A percentile compares a stretch with the other conserved stretches of the same genome.
Evolutionary conservation across 345 rosid genomes (phyloP).

Genomic region (Orychophragmus violaceus): DNA sequence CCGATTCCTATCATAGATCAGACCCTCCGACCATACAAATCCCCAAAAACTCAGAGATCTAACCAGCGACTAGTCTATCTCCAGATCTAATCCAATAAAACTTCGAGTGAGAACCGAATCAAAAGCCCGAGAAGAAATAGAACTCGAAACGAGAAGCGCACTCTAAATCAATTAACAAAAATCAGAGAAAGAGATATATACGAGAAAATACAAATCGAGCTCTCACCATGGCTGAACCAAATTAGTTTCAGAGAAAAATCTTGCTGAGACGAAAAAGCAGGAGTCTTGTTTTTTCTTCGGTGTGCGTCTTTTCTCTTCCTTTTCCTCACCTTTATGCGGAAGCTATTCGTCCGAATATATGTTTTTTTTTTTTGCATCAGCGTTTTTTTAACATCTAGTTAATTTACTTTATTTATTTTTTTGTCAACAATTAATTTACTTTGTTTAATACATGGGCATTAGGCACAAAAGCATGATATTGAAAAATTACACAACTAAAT

Average conservation of each 20-base stretch:
- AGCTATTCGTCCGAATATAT: conserved; percentile 9
- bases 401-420: too few species aligned
- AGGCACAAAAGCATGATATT: too few species aligned
- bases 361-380: neutral
- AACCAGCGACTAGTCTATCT: neutral
- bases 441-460: conserved; percentile 9
- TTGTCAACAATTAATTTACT: too few species aligned
- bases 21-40: neutral
- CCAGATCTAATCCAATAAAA: conserved; percentile 16
- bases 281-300: conserved; percentile 17
- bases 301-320: conserved; percentile 6
- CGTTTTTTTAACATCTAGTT: too few species aligned
- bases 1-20: conserved; percentile 7
- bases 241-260: neutral
- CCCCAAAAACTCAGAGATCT: conserved; percentile 28
- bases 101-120: neutral
- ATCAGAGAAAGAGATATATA: neutral
- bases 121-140: neutral
- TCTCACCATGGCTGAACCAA: conserved; percentile 31
- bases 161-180: neutral
- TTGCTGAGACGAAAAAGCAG: conserved; percentile 4
- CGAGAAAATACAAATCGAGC: neutral
- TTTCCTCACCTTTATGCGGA: conserved; percentile 21
- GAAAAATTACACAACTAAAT: too few species aligned
- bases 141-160: conserved; percentile 14